Evolutionary conservation across 257 asterid genomes (phyloP), one percentile per base, ranked within the genome.

Genomic region (Capsicum pubescens): DNA sequence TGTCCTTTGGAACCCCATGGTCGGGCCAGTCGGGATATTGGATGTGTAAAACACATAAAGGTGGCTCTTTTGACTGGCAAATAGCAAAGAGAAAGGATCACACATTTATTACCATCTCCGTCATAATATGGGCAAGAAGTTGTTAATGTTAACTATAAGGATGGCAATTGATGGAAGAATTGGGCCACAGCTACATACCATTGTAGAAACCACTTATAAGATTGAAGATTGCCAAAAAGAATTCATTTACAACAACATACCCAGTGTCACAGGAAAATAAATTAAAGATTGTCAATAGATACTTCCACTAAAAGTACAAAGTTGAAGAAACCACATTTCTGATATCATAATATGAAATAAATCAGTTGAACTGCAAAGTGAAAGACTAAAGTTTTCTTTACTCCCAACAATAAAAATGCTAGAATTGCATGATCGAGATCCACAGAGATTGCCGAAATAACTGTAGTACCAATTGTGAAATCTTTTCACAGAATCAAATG

Each of bases 11-110:
- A 84, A 93, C 98, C 84, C 99, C 99, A 83, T 92, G 93, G 88
- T 97, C 99, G 82, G 99, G 99, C 98, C 99, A 97, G 86, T 95
- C 98, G 77, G 98, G 98, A 85, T 95, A 97, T 84, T 92, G 98
- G 81, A 97, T 89, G 64, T 97, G 99, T 84, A 97, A 86, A 79
- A 97, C 97, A 82, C 93, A 90, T 83, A 93, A 56, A 32, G 98
- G 95, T 69, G 90, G 95, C 85, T 91, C 97, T 86, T 91, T 93
- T 52, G 98, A 91, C 99, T 97, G 93, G 89, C 87, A 83, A 61
- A 80, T n/a, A 56, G 44, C 19, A 60, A 81, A 26, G 84, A 67
- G 58, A 81, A 57, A 81, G n/a, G 44, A 76, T 77, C 61, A 76
- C 48, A 26, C 50, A 52, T 54, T 77, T 52, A 32, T 52, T 77